Evolutionary conservation across 345 rosid genomes (phyloP).

Genomic region (Eucalyptus victrix): DNA sequence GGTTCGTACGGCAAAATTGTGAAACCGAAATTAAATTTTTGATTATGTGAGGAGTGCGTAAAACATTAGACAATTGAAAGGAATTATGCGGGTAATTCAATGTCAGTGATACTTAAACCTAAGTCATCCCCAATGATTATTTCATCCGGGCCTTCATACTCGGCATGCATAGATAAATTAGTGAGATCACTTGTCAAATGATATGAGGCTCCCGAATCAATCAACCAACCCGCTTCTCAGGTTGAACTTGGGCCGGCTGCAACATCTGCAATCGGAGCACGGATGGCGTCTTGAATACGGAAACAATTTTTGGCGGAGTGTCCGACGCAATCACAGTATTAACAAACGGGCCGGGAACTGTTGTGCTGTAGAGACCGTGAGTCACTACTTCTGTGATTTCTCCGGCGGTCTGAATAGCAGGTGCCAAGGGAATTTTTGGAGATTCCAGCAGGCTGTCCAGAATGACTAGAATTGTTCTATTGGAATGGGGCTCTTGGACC

Average conservation of each 20-base stretch:
- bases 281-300: fast-evolving
- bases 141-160: not conserved
- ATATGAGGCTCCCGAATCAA: fast-evolving
- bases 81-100: not conserved
- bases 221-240: fast-evolving
- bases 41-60: not conserved
- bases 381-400: no score
- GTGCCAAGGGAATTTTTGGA: not conserved
- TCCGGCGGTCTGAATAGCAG: not conserved
- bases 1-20: not conserved
- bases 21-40: not conserved
- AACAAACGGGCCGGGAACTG: no score
- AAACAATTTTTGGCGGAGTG: no score
- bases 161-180: no score
- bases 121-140: not conserved
- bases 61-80: not conserved
- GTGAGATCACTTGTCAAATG: not conserved
- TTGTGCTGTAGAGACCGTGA: no score
- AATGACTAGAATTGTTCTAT: not conserved
- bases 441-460: not conserved
- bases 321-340: no score
- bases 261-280: not conserved
- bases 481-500: not conserved
- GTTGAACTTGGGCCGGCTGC: not conserved
- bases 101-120: not conserved